A percentile compares a stretch with the other conserved stretches of the same genome.
Conservation (phyloP, 1,284 basidiomycete genomes). For the Neotropicomus parvogracilis region DNA sequence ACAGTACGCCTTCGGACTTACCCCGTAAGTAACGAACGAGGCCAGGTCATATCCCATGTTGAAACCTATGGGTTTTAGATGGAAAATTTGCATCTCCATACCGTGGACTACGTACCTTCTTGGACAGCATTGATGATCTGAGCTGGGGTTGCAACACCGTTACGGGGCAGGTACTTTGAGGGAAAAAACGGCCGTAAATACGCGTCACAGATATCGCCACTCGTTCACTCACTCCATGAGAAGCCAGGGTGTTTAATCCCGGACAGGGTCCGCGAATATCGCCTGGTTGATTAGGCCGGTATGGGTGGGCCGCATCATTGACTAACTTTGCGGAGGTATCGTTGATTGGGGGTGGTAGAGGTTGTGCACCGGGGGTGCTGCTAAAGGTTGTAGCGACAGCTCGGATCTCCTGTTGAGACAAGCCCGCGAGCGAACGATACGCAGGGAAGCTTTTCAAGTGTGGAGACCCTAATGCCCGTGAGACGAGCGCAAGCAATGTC, state of each 20-base stretch:
- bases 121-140: slow-evolving; percentile 29
- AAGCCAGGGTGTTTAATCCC: slow-evolving; percentile 46
- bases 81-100: neutral
- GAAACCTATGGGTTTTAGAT: slow-evolving; percentile 15
- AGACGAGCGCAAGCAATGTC: slow-evolving; percentile 3
- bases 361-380: slow-evolving; percentile 25
- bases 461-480: slow-evolving; percentile 15
- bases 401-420: slow-evolving; percentile 15
- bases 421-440: slow-evolving; percentile 22
- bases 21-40: slow-evolving; percentile 24
- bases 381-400: slow-evolving; percentile 15
- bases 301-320: slow-evolving; percentile 25
- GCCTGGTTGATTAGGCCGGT: slow-evolving; percentile 12
- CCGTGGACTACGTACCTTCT: slow-evolving; percentile 10
- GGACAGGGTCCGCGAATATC: slow-evolving; percentile 45
- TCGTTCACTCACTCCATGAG: slow-evolving; percentile 37
- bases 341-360: slow-evolving; percentile 21
- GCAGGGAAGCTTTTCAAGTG: slow-evolving; percentile 18
- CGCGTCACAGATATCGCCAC: neutral
- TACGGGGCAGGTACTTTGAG: slow-evolving; percentile 21
- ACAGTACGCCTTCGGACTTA: slow-evolving; percentile 1
- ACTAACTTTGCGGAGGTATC: slow-evolving; percentile 30
- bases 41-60: slow-evolving; percentile 28
- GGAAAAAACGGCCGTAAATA: neutral
- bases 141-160: slow-evolving; percentile 23